These are phyloP conservation scores for Setomelanomma holmii DNA, from an alignment of 2,329 filamentous ascomycete genomes.

Conservation along the genomic window DNA sequence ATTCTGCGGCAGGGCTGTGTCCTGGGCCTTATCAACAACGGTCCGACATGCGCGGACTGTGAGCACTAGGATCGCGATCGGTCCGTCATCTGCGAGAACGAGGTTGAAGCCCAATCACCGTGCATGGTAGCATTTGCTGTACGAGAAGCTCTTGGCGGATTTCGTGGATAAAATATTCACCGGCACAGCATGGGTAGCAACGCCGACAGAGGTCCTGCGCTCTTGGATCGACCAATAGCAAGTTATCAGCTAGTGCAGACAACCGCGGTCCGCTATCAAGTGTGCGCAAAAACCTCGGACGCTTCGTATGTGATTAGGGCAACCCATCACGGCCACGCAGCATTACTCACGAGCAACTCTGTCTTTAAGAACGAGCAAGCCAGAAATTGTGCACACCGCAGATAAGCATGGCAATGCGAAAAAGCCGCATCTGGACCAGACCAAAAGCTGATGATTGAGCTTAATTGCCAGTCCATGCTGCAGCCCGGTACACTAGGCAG, in stretches of 20 bases:
- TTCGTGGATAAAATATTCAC: background rate
- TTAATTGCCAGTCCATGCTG: conserved; percentile 8
- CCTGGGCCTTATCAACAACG: background rate
- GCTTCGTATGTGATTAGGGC: no score
- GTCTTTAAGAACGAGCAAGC: background rate
- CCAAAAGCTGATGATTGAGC: conserved; percentile 9
- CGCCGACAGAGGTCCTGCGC: background rate
- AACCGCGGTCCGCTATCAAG: background rate
- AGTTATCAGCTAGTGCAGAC: background rate
- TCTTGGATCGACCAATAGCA: background rate
- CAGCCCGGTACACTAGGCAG: conserved; percentile 14
- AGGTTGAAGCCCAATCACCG: background rate
- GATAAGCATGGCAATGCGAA: conserved; percentile 17
- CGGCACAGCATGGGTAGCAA: background rate
- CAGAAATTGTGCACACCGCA: background rate
- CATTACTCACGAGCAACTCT: background rate
- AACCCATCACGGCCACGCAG: background rate
- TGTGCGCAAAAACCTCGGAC: no score
- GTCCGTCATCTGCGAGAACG: background rate
- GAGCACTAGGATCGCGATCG: background rate
- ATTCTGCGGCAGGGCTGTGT: background rate
- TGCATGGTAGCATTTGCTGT: background rate
- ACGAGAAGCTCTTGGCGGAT: background rate
- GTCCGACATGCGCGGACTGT: background rate
- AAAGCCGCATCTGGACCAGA: conserved; percentile 15